Base-by-base conservation (phyloP, 805 yeast genomes). In the Cyberlindnera saturnus region DNA sequence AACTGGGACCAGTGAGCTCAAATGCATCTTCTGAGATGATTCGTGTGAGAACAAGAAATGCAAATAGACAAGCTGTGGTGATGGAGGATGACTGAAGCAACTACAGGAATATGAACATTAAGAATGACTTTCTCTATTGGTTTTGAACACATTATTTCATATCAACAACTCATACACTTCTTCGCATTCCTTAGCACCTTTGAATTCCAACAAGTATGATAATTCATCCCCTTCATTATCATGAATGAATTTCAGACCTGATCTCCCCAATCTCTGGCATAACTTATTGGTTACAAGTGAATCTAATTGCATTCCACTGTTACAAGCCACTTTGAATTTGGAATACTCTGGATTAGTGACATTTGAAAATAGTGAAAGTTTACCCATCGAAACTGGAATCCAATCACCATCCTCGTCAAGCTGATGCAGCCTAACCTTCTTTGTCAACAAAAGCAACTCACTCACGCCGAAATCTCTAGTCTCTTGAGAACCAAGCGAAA, bases 371-470 rank as follows among this genome's bases (percentile, higher is more conserved):
- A 58, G 38, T 4, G 50, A 41, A 23, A 58, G 49, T 34, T 43
- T 45, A 8, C 51, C 60, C 46, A 56, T 42, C 1, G 56, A 43
- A 4, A 55, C 39, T 4, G 62, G 62, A 15, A 54, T 43, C 60
- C 60, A 58, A 20, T 58, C 62, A 3, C 47, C 48, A 23, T 48
- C 52, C 6, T 20, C 17, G 34, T 58, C 61, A 38, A 39, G 34
- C 40, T 51, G 50, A 35, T 58, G 62, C 17, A 58, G 23, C 43
- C 50, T 53, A 3, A 56, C 43, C 40, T 51, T 53, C n/a, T 53
- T 36, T 20, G 53, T 42, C 35, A 42, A 43, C 36, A 46, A 48
- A 42, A 58, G 41, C 23, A 37, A 20, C 11, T 37, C 39, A 18
- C n/a, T 34, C 11, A 13, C 6, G 2, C 20, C 29, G 6, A 19